Evolutionary conservation across 345 rosid genomes (phyloP).

Genomic region (Syzygium aqueum): DNA sequence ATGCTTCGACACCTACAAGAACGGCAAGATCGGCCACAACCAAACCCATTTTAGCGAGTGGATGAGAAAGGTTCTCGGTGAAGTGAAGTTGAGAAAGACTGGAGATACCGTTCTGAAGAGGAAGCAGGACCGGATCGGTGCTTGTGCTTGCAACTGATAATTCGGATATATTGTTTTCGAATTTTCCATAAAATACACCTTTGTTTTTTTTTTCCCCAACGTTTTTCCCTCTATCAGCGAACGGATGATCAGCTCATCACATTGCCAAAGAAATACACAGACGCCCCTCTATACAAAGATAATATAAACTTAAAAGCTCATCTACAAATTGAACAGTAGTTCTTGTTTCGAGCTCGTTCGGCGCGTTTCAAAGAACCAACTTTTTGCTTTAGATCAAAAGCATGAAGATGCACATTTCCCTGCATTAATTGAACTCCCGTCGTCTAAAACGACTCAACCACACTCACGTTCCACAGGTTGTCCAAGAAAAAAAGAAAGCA

Average conservation of each 20-base stretch:
- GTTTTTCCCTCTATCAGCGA: background rate
- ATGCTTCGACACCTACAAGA: constrained; percentile 49
- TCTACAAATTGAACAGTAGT: background rate
- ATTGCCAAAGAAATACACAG: background rate
- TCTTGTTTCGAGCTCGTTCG: background rate
- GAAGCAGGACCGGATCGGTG: background rate
- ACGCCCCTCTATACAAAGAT: background rate
- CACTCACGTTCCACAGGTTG: background rate
- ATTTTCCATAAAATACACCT: background rate
- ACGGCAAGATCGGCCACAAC: constrained; percentile 42
- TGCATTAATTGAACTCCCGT: background rate
- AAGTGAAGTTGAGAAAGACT: constrained; percentile 10
- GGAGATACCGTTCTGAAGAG: background rate
- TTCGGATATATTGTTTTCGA: background rate
- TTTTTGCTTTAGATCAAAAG: background rate
- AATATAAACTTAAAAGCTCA: background rate
- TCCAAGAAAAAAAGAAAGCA: background rate
- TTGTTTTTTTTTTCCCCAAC: background rate
- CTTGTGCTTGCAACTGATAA: background rate
- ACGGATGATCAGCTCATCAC: background rate
- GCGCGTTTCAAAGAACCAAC: background rate
- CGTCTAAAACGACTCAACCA: background rate
- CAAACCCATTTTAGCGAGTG: constrained; percentile 42
- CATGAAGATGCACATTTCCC: background rate
- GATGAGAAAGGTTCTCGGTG: constrained; percentile 31